These are phyloP conservation scores for Cyberlindnera suaveolens DNA, from an alignment of 805 yeast species.

Conservation along the genomic window DNA sequence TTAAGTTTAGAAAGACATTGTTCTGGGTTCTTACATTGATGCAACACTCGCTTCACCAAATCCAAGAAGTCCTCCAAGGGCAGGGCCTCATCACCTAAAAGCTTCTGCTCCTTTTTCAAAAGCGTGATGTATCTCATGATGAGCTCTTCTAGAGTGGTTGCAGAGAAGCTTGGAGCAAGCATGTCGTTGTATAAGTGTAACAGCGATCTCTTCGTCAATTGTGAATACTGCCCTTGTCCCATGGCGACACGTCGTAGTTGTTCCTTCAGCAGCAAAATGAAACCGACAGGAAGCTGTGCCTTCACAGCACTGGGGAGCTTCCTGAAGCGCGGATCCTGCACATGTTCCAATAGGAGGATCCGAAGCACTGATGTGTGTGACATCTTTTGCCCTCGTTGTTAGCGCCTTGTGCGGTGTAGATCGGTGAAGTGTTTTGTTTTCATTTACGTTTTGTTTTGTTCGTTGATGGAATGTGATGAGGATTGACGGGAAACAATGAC, in stretches of 20 bases:
- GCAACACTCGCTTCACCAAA: background rate
- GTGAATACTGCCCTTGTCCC: conserved; percentile 29
- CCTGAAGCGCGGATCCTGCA: conserved; percentile 58
- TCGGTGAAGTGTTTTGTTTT: background rate
- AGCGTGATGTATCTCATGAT: conserved; percentile 46
- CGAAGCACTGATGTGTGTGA: conserved; percentile 50
- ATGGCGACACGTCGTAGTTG: conserved; percentile 41
- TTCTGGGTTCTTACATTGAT: background rate
- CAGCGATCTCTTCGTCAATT: conserved; percentile 49
- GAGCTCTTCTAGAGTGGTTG: conserved; percentile 36
- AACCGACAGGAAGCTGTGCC: conserved; percentile 28
- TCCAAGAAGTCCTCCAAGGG: conserved; percentile 2
- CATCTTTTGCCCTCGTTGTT: conserved; percentile 9
- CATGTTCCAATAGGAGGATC: conserved; percentile 50
- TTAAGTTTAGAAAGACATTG: background rate
- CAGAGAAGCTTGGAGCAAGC: conserved; percentile 29
- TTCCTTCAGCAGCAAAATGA: conserved; percentile 32
- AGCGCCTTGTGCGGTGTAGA: background rate
- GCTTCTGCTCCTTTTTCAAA: conserved; percentile 47
- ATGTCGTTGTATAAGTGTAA: conserved; percentile 59
- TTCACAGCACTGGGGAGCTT: conserved; percentile 5
- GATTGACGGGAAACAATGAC: too few species aligned
- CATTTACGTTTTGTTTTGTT: background rate
- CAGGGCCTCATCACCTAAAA: conserved; percentile 9
- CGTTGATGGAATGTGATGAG: too few species aligned